Base-by-base conservation (phyloP, 2,329 filamentous ascomycete genomes). In the Dactylellina haptotyla region DNA sequence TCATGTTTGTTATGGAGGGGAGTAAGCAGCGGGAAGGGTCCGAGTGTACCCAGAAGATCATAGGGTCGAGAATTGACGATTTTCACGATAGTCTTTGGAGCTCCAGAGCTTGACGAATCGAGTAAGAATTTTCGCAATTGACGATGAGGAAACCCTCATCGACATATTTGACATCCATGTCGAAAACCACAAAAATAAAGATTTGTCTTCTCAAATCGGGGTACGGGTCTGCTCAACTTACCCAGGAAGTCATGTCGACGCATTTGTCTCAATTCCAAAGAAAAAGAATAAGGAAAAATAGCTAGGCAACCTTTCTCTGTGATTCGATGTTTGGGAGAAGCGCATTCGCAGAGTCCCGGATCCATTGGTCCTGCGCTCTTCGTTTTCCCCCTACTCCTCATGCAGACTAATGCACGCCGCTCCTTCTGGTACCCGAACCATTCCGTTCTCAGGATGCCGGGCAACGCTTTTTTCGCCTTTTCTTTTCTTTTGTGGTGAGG, bases 371-470 rank as follows among this genome's bases (percentile, higher is more conserved):
- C 48, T 50, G 45, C 45, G 45, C 45, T 50, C 45, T 50, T 50
- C 45, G 8, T 50, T 25, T 23, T 9, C 23, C 41, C 25, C 25
- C 62, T 54, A 14, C 41, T 61, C 39, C 26, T 43, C 23, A n/a
- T 48, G 45, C 56, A 48, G 20, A 41, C 66, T 71, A 71, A 71
- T 71, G 66, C 66, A 71, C 14, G 58, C 43, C 43, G 30, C 37
- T 34, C 43, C 16, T 63, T 51, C 25, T n/a, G 43, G 23, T 53
- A 43, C 14, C 46, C 51, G 20, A 41, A 46, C 66, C 41, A 58
- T 62, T 63, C 66, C 58, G 39, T 70, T 62, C 51, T 59, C 4
- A 59, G 63, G 34, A 67, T 67, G 43, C 53, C 63, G 58, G 63
- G 58, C 45, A 39, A 58, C 41, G 26, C 45, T 28, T 26, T 46